These are phyloP conservation scores for Mrakia blollopis DNA, from an alignment of 768 basidiomycete species.

Conservation along the genomic window DNA sequence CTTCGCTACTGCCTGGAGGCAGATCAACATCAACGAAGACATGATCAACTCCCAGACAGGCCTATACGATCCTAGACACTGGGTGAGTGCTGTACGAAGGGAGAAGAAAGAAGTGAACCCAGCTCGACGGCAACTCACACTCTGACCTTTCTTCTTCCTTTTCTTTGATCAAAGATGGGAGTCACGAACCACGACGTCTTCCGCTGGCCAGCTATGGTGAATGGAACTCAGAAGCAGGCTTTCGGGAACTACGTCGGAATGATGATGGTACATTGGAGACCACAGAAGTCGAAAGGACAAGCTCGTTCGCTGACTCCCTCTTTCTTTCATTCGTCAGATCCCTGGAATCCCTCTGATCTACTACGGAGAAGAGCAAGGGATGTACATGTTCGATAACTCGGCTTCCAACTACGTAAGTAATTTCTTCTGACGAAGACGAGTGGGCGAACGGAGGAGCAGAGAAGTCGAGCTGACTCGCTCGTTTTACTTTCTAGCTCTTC, in stretches of 20 bases:
- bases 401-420: constrained; percentile 65
- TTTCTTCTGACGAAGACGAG: neutral
- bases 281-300: neutral
- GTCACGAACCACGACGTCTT: constrained; percentile 91
- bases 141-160: too few relatives aligned
- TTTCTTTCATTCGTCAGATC: neutral
- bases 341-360: constrained; percentile 46
- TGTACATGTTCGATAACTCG: constrained; percentile 79
- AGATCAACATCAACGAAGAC: constrained; percentile 75
- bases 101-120: too few relatives aligned
- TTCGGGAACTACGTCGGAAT: constrained; percentile 71
- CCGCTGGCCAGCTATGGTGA: constrained; percentile 75
- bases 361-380: constrained; percentile 85
- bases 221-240: constrained; percentile 73
- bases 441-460: neutral
- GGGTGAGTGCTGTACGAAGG: neutral
- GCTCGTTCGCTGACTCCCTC: neutral
- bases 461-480: neutral
- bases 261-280: constrained; percentile 75
- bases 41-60: constrained; percentile 68
- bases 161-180: constrained; percentile 53
- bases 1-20: constrained; percentile 59
- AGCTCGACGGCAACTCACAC: too few relatives aligned
- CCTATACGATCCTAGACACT: constrained; percentile 68
- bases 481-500: constrained; percentile 48